Base-by-base conservation (phyloP, 2,329 filamentous ascomycete genomes). In the Coniochaeta ligniaria region DNA sequence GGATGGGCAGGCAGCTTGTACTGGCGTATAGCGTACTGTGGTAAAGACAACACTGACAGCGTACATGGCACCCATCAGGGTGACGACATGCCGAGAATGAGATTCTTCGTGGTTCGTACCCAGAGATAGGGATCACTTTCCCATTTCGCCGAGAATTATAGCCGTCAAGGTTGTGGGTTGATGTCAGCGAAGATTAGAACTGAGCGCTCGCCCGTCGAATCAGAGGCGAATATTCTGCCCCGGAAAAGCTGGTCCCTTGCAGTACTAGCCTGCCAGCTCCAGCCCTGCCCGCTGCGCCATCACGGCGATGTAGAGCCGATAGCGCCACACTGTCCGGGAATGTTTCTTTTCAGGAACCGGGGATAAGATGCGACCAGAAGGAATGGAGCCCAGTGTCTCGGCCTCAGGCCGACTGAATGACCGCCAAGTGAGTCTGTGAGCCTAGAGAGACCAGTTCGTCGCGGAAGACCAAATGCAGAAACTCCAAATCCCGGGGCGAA, bases 161-260 rank as follows among this genome's bases (percentile, higher is more conserved):
- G n/a, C 22, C 35, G 35, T 12, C 22, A 50, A 26, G 26, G 47
- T 22, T n/a, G n/a, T n/a, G n/a, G 17, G 47, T 24, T 52, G 47
- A 52, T 52, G 47, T 52, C 47, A 52, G 47, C 22, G 31, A 17
- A 22, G 26, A 26, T 26, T 52, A 26, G 9, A 31, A 7, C 16
- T 52, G 9, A 8, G 8, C 14, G 24, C 22, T 52, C 24, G 47
- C 6, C n/a, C 14, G 12, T 26, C 47, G 47, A 52, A 52, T 52
- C 47, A 52, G 26, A 52, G 22, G 47, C 12, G 16, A 31, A 3
- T 6, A 31, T 31, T 14, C 2, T 52, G 47, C 47, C 47, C 47
- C 47, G 47, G 47, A 52, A 52, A 52, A 52, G 47, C 47, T 52
- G 47, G 47, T 52, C 26, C 47, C 47, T 52, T 52, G 47, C 47